phyloP scores from a whole-genome alignment of 177 flowering plant species.

The Tripterygium wilfordii region DNA sequence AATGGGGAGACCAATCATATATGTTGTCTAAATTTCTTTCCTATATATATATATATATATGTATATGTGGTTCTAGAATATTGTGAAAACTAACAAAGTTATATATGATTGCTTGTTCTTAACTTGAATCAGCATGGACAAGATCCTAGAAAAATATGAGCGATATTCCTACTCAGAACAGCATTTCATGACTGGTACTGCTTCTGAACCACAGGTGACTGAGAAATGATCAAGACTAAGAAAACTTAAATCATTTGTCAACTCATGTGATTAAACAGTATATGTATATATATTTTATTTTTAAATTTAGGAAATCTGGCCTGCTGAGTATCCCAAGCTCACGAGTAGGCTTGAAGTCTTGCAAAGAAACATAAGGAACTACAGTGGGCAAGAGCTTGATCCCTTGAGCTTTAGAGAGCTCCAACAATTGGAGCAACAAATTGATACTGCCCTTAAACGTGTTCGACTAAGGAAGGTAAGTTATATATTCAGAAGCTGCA shows the following conservation, averaged over 20 bases:
- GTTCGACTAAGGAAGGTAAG: constrained; percentile 60
- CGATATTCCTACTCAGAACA: constrained; percentile 34
- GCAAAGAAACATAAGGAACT: constrained; percentile 67
- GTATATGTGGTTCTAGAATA: no score
- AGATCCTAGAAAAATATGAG: constrained; percentile 53
- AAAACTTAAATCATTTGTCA: neutral
- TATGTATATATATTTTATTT: no score
- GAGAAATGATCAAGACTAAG: no score
- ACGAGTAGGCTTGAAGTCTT: constrained; percentile 46
- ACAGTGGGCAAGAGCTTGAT: constrained; percentile 57
- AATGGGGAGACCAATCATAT: no score
- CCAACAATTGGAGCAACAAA: constrained; percentile 70
- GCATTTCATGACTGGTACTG: constrained; percentile 20
- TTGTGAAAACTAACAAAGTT: no score
- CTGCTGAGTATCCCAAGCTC: constrained; percentile 52
- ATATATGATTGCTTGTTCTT: no score
- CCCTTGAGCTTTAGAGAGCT: constrained; percentile 60
- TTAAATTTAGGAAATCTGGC: constrained; percentile 46
- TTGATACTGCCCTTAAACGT: constrained; percentile 62
- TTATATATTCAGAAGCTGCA: no score
- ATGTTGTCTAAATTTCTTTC: no score
- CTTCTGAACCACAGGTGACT: constrained; percentile 34
- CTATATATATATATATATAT: no score
- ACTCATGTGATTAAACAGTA: no score
- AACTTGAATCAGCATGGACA: constrained; percentile 45